Evolutionary conservation across 2,329 filamentous ascomycete species (phyloP), one percentile per base, ranked within the genome.

Genomic region (Arthrobotrys iridis): DNA sequence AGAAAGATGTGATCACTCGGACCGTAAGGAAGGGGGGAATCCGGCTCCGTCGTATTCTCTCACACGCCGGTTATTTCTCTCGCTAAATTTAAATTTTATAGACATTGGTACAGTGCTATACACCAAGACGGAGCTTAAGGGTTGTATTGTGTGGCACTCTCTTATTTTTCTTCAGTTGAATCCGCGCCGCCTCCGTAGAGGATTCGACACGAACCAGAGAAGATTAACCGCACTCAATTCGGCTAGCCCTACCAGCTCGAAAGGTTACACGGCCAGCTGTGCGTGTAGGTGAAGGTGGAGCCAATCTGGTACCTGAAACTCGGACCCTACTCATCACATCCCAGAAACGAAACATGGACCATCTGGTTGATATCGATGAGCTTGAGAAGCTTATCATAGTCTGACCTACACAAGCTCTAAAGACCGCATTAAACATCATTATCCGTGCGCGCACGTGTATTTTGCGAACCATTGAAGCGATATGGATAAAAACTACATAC

Each of bases 41-140:
- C 8, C 10, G 28, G 28, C 28, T 33, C 40, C 40, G 18, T 43
- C 40, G 40, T 43, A 43, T 43, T 55, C 26, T 55, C 26, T 55
- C 48, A 35, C 1, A 55, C 48, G 28, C 48, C 48, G 48, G 48
- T 1, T 55, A 55, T 55, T 30, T 55, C 18, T 18, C 15, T 20
- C 26, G 48, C 57, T 60, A 43, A 55, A 37, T 55, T 43, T 55
- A 35, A n/a, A n/a, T n/a, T n/a, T n/a, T n/a, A n/a, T n/a, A n/a
- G n/a, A 37, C 13, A 37, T 37, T 37, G 33, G 33, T 6, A 37
- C 33, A 37, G 33, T 37, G 33, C 33, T 6, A 37, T 37, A 37
- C 13, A 6, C 6, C 33, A 13, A 37, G 6, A 6, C 33, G 33
- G 33, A 37, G 6, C 13, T 6, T 37, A 37, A 37, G 13, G 33